A percentile compares a stretch with the other conserved stretches of the same genome.
These are phyloP conservation scores for Sungouiella thailandica DNA, from an alignment of 805 yeast species.

Conservation along the genomic window DNA sequence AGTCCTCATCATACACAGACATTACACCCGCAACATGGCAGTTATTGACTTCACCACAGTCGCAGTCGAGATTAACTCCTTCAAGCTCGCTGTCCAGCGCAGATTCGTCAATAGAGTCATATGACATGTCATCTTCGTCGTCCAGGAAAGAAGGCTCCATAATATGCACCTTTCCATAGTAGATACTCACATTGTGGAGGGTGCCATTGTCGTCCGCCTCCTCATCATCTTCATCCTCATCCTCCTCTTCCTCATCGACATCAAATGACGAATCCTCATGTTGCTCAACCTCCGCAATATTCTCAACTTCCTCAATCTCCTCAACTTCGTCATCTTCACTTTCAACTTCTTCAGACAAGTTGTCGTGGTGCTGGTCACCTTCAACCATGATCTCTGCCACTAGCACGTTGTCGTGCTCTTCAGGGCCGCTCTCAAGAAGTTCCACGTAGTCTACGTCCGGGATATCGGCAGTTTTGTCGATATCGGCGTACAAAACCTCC, in stretches of 20 bases:
- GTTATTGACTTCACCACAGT: constrained; percentile 1
- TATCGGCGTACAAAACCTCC: neutral
- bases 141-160: neutral
- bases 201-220: neutral
- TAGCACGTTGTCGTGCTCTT: neutral
- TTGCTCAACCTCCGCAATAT: neutral
- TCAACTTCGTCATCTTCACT: neutral
- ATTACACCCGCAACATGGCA: neutral
- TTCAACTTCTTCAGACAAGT: neutral
- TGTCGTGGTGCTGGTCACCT: neutral
- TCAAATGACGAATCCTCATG: too few relatives aligned
- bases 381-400: neutral
- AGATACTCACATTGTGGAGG: too few relatives aligned
- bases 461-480: neutral
- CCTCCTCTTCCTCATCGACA: constrained; percentile 1
- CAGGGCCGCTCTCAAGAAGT: neutral
- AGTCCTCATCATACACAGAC: constrained; percentile 1
- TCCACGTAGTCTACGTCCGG: too few relatives aligned
- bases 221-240: constrained; percentile 3
- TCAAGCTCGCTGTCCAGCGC: neutral
- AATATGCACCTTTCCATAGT: constrained; percentile 1
- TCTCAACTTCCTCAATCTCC: neutral
- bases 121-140: neutral
- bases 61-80: neutral
- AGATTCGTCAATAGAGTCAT: neutral